These are phyloP conservation scores for Arthroderma sp. DNA, from an alignment of 2,329 filamentous ascomycete species.

Conservation along the genomic window DNA sequence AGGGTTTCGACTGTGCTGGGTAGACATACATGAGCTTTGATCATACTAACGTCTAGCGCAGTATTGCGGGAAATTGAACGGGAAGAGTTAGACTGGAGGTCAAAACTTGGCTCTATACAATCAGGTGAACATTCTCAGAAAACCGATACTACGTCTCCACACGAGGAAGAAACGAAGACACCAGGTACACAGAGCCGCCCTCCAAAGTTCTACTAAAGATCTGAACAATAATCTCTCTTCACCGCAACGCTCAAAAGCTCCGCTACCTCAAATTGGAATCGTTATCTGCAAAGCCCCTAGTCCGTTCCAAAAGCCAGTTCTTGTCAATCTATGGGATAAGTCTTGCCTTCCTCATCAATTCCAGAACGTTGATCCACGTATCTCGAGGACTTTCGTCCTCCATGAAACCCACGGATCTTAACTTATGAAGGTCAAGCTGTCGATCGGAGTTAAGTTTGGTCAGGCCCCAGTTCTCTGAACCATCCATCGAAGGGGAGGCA, in stretches of 20 bases:
- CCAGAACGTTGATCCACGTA: constrained; percentile 10
- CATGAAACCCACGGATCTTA: constrained; percentile 10
- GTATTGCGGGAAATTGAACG: constrained; percentile 26
- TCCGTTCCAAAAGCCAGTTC: not conserved
- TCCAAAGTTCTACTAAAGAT: not conserved
- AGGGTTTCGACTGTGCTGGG: not conserved
- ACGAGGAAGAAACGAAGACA: not conserved
- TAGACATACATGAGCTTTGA: not conserved
- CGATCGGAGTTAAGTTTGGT: constrained; percentile 12
- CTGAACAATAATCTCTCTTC: not conserved
- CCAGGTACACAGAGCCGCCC: not conserved
- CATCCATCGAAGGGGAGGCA: constrained; percentile 12
- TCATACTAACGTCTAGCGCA: not conserved
- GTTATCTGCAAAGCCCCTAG: not conserved
- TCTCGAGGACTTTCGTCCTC: constrained; percentile 10
- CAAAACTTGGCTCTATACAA: not conserved
- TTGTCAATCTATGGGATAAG: constrained; percentile 8
- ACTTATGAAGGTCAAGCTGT: constrained; percentile 10
- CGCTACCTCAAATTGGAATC: not conserved
- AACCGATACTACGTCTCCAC: not conserved
- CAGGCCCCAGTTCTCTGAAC: constrained; percentile 14
- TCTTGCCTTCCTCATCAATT: constrained; percentile 11
- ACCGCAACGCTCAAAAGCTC: not conserved
- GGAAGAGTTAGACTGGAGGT: constrained; percentile 30
- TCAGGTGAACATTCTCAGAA: not conserved